These are phyloP conservation scores for Helicosporidium sp. DNA, from an alignment of 139 green algal species.

Conservation along the genomic window DNA sequence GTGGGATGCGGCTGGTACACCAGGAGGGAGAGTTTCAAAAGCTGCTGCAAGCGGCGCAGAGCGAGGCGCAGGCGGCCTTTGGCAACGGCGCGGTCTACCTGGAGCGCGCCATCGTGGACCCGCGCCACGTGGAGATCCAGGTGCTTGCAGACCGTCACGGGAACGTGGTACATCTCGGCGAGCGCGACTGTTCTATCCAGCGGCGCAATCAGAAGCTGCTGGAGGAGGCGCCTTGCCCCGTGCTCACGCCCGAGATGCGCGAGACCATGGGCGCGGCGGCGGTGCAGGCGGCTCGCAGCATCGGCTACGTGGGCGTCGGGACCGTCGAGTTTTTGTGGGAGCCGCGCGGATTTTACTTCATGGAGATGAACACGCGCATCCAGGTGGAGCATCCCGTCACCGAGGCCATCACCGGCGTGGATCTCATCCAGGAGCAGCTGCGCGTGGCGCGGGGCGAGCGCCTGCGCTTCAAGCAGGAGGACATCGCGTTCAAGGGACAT, in stretches of 20 bases:
- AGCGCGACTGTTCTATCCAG: conserved; percentile 94
- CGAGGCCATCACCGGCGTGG: conserved; percentile 82
- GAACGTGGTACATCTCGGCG: conserved; percentile 83
- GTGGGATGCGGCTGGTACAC: conserved; percentile 71
- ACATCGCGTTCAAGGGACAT: conserved; percentile 74
- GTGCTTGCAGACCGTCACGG: conserved; percentile 85
- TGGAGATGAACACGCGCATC: conserved; percentile 95
- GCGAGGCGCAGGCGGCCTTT: conserved; percentile 83
- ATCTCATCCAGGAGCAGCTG: conserved; percentile 88
- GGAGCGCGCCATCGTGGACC: conserved; percentile 74
- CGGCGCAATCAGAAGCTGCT: conserved; percentile 94
- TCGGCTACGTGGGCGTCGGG: conserved; percentile 66
- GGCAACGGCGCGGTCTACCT: conserved; percentile 88
- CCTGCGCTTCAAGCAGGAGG: conserved; percentile 57
- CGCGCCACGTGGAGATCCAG: conserved; percentile 94
- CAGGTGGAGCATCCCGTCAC: conserved; percentile 91
- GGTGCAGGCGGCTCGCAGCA: conserved; percentile 53
- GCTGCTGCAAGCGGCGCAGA: conserved; percentile 57
- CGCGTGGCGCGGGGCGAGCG: conserved; percentile 52
- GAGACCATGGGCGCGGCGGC: conserved; percentile 77
- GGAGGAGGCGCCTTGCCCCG: conserved; percentile 79
- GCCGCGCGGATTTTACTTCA: conserved; percentile 86
- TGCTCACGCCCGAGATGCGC: conserved; percentile 64
- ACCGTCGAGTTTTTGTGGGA: conserved; percentile 93
- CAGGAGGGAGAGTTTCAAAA: conserved; percentile 61